Evolutionary conservation across 129 eudicot species (phyloP), one percentile per base, ranked within the genome.

Genomic region (Pseudognaphalium luteoalbum): DNA sequence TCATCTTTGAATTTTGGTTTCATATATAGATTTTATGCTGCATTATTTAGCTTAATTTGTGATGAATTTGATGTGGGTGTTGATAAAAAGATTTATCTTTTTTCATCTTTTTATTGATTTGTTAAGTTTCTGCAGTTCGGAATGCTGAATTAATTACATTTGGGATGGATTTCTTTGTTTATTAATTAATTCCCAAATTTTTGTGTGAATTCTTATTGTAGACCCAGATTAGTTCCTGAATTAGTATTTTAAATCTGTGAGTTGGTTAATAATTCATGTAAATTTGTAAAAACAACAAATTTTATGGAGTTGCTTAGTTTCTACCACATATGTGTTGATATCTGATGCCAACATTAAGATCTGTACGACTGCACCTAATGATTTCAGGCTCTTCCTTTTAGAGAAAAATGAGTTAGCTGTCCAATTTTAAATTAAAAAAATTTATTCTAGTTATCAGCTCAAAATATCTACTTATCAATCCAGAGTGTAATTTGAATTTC

Each of bases 401-500:
- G 34, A 14, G 19, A 47, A 29, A 75, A 74, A 29, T 19, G 63
- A 44, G 21, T 61, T 30, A 15, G 51, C 71, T 32, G 65, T 50
- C 50, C 14, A 21, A 3, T 47, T 75, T 14, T 10, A 17, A 11
- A 19, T 75, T 64, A 7, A 47, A 19, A 20, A 32, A 9, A 52
- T 52, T 29, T n/a, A 64, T 64, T 64, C 22, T 9, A 47, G 64
- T 47, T 63, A 33, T 33, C 8, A 54, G 52, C 44, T 59, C 7
- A 20, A 33, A n/a, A 34, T 72, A 50, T 72, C 34, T 25, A 71
- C 17, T 30, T 72, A 39, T n/a, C 21, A 19, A 58, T n/a, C n/a
- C n/a, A n/a, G n/a, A 37, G 32, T 73, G 7, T 57, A 35, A 17
- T 60, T 59, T 58, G 77, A 72, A 56, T 57, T 59, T 14, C 7